Evolutionary conservation across 2,329 filamentous ascomycete genomes (phyloP).

Genomic region (Penicillium sp.): DNA sequence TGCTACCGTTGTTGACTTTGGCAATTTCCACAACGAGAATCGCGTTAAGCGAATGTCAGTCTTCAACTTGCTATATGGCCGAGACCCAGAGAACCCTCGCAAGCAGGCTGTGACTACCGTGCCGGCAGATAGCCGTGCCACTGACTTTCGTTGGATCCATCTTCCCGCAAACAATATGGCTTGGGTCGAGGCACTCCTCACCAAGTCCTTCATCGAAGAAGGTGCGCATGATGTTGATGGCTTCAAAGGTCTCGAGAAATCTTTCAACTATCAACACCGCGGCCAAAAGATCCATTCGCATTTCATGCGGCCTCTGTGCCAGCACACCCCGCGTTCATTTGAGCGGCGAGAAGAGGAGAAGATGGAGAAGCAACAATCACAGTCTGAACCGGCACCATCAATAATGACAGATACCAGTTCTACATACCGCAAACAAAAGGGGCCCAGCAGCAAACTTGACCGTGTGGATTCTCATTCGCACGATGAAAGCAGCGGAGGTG

Average conservation of each 20-base stretch:
- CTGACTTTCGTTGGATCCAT: constrained; percentile 57
- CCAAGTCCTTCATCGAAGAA: constrained; percentile 65
- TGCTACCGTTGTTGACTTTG: constrained; percentile 58
- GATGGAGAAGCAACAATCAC: constrained; percentile 20
- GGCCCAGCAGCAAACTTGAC: constrained; percentile 26
- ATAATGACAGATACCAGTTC: constrained; percentile 11
- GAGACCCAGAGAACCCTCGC: constrained; percentile 47
- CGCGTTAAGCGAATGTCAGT: constrained; percentile 53
- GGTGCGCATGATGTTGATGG: constrained; percentile 63
- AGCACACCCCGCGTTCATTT: constrained; percentile 47
- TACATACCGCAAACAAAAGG: constrained; percentile 31
- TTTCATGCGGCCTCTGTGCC: constrained; percentile 63
- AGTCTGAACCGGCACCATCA: constrained; percentile 18
- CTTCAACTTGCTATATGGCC: constrained; percentile 56
- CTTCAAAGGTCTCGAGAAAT: constrained; percentile 63
- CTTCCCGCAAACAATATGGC: constrained; percentile 56
- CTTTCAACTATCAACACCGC: constrained; percentile 63
- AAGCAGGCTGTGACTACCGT: constrained; percentile 52
- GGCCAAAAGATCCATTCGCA: constrained; percentile 60
- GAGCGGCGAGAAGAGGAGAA: constrained; percentile 36
- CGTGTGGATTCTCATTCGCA: constrained; percentile 28
- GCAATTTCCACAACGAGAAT: constrained; percentile 45
- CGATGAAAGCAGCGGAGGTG: constrained; percentile 25
- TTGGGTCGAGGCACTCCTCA: constrained; percentile 65
- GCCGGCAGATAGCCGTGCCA: constrained; percentile 49